Evolutionary conservation across 176 grass and related monocot genomes (phyloP).

Genomic region (Neostapfia colusana): DNA sequence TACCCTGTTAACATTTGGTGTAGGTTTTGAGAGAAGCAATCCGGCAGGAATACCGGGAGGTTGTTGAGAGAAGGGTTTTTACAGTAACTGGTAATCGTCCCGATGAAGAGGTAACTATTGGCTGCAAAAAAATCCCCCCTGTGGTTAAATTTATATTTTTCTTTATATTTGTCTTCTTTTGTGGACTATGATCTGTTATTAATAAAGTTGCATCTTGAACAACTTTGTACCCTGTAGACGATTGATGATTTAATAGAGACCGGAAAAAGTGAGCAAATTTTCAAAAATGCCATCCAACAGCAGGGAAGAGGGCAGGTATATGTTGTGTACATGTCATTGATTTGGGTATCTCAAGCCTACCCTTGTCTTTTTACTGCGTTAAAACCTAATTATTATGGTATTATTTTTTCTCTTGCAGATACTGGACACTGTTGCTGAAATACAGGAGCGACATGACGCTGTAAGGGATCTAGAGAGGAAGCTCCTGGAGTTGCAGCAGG

Average conservation of each 20-base stretch:
- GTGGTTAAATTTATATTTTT: conserved; percentile 1
- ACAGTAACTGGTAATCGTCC: conserved; percentile 85
- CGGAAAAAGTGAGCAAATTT: conserved; percentile 87
- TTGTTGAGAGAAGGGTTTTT: conserved; percentile 94
- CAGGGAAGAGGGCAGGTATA: conserved; percentile 82
- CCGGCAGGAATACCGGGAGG: conserved; percentile 75
- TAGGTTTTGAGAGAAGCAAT: conserved; percentile 89
- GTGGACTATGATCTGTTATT: conserved; percentile 2
- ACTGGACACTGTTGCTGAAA: conserved; percentile 86
- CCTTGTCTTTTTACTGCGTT: conserved; percentile 7
- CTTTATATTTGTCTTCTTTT: background rate
- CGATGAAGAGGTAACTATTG: conserved; percentile 66
- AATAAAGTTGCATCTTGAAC: background rate
- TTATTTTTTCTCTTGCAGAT: conserved; percentile 47
- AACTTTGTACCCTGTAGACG: conserved; percentile 48
- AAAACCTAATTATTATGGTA: background rate
- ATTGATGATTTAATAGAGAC: conserved; percentile 84
- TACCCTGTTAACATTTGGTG: conserved; percentile 25
- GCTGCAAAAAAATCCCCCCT: background rate
- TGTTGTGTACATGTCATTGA: background rate
- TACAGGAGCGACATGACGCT: conserved; percentile 78
- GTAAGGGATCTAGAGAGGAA: conserved; percentile 93
- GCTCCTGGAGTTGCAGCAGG: conserved; percentile 93
- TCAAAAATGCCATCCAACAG: conserved; percentile 86
- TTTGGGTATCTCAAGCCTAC: conserved; percentile 9